Base-by-base conservation (phyloP, 1,284 basidiomycete genomes). In the Boletus semigastroideus region DNA sequence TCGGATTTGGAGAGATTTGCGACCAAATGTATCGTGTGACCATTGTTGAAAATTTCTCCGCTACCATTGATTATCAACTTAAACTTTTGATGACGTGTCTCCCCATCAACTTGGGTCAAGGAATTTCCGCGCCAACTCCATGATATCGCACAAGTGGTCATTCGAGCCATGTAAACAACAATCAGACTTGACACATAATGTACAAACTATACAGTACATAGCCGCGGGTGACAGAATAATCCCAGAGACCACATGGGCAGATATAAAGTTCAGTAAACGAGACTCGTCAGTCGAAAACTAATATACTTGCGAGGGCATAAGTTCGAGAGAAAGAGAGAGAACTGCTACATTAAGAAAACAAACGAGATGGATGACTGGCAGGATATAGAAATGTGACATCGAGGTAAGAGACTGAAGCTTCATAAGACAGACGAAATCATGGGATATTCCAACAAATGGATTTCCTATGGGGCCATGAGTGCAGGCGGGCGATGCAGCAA, bases 401-500 rank as follows among this genome's bases (percentile, higher is more conserved):
- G 8, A 28, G 17, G 46, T 51, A 49, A 46, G 39, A 38, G 39
- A 53, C 38, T n/a, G 4, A 14, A 33, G 28, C 36, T 43, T 31
- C 45, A 48, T 10, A n/a, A 19, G 20, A 36, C 25, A 44, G 17
- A 40, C 19, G 49, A 49, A 14, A 28, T 25, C 10, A 1, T 46
- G 13, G 42, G 46, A 40, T 54, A 52, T 57, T 28, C 38, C 16
- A 31, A 20, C 13, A 46, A 17, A 28, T 19, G 33, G n/a, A 37
- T 14, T 17, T 49, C 48, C 55, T 54, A 69, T 50, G 61, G 48
- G 8, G 56, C 45, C 67, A 67, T 59, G 22, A 68, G 58, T 28
- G 69, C 63, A 7, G 69, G 66, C 2, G 69, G 68, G 49, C 69
- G 55, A 17, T 71, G 68, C 36, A 68, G 42, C 6, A 68, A 48